phyloP scores from a whole-genome alignment of 352 stramenopile species.

The Hyaloperonospora brassicae region DNA sequence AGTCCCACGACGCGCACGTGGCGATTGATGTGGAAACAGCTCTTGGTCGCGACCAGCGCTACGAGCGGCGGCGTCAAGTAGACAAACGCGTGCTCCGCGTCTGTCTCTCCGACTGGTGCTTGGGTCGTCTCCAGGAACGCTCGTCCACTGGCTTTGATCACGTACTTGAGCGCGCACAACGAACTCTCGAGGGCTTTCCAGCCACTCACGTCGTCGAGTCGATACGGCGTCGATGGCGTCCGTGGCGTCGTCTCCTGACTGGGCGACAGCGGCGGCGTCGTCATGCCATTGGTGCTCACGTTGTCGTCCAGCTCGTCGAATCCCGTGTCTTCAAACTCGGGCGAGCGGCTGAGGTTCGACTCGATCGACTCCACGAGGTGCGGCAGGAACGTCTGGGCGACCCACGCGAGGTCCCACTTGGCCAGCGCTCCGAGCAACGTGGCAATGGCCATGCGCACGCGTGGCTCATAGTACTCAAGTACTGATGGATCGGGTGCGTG shows the following conservation, averaged over 20 bases:
- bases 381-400: conserved; percentile 53
- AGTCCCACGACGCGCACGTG: conserved; percentile 88
- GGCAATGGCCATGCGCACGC: conserved; percentile 73
- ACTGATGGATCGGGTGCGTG: conserved; percentile 30
- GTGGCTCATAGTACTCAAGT: conserved; percentile 83
- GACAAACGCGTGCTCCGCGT: conserved; percentile 24
- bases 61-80: conserved; percentile 63
- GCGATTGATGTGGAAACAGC: conserved; percentile 91
- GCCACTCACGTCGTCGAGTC: conserved; percentile 93
- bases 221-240: conserved; percentile 68
- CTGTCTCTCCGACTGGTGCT: not conserved
- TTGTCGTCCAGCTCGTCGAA: conserved; percentile 76
- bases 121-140: conserved; percentile 42
- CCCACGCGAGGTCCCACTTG: conserved; percentile 44
- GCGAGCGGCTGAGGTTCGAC: conserved; percentile 62
- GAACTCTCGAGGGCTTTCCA: conserved; percentile 95
- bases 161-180: conserved; percentile 77
- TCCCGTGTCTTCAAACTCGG: conserved; percentile 72
- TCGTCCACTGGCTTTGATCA: conserved; percentile 70
- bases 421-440: conserved; percentile 64
- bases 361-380: conserved; percentile 73
- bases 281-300: conserved; percentile 71
- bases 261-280: conserved; percentile 50
- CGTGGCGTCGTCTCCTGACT: conserved; percentile 54
- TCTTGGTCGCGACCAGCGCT: conserved; percentile 64